Evolutionary conservation across 2,329 filamentous ascomycete species (phyloP).

Genomic region (Phyllosticta citribraziliensis): DNA sequence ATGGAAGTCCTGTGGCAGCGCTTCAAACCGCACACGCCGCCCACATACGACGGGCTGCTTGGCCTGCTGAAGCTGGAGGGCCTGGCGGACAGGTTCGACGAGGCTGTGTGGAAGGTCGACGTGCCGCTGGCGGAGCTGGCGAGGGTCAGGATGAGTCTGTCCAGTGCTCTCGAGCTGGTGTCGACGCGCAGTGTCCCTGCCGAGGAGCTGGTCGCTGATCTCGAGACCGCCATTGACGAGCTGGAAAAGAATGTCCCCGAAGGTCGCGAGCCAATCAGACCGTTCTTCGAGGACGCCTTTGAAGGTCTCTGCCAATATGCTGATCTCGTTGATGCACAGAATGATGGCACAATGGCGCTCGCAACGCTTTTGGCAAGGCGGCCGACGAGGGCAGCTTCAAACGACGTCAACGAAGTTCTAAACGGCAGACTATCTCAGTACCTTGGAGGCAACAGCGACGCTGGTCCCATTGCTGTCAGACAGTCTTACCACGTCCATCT

Average conservation of each 20-base stretch:
- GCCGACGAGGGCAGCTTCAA: constrained; percentile 21
- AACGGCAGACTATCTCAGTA: background rate
- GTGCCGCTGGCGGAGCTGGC: constrained; percentile 25
- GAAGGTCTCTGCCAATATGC: constrained; percentile 29
- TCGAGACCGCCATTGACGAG: constrained; percentile 20
- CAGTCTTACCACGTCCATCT: constrained; percentile 1
- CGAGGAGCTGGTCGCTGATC: constrained; percentile 19
- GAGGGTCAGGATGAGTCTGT: constrained; percentile 25
- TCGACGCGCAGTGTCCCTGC: constrained; percentile 21
- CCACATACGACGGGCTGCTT: constrained; percentile 27
- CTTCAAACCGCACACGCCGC: constrained; percentile 53
- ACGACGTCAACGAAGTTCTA: background rate
- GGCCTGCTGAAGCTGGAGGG: constrained; percentile 33
- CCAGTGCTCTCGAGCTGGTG: constrained; percentile 24
- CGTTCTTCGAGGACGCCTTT: constrained; percentile 28
- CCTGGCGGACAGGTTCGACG: constrained; percentile 38
- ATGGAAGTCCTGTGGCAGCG: constrained; percentile 72
- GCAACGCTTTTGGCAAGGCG: constrained; percentile 26
- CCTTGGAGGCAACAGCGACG: background rate
- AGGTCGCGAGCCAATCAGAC: constrained; percentile 18
- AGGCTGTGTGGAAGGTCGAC: constrained; percentile 25
- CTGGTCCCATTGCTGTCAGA: constrained; percentile 2
- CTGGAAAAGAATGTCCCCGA: constrained; percentile 22
- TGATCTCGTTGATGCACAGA: constrained; percentile 16
- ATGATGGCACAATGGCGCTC: background rate